Conservation (phyloP, 768 basidiomycete species). For the Naematelia encephala region DNA sequence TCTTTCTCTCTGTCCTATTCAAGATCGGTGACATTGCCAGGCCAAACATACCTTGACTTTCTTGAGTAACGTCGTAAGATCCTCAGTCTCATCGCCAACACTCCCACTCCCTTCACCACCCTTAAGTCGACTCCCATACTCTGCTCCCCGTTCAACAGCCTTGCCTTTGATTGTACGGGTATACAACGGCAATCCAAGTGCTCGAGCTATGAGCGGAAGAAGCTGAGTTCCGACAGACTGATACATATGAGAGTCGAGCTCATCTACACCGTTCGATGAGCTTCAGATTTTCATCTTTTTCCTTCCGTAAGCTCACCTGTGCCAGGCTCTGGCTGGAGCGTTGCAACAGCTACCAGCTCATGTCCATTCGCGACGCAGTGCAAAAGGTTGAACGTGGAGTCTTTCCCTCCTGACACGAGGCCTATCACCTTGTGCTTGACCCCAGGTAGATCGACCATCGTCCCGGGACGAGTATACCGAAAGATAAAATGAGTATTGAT, state of each 20-base stretch:
- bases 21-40: not conserved
- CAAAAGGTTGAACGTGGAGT: slow-evolving; percentile 90
- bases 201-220: slow-evolving; percentile 76
- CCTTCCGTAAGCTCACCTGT: slow-evolving; percentile 79
- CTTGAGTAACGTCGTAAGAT: slow-evolving; percentile 69
- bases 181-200: slow-evolving; percentile 81
- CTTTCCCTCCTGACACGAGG: slow-evolving; percentile 94
- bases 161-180: slow-evolving; percentile 73
- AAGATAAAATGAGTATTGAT: no score
- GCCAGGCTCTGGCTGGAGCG: slow-evolving; percentile 75
- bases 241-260: slow-evolving; percentile 96
- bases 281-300: not conserved
- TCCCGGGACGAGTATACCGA: not conserved
- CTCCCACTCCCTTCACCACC: slow-evolving; percentile 54
- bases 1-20: not conserved
- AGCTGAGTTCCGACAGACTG: slow-evolving; percentile 98
- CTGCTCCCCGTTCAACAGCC: slow-evolving; percentile 73
- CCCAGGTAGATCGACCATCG: slow-evolving; percentile 12
- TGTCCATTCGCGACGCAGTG: slow-evolving; percentile 86
- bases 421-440: slow-evolving; percentile 69
- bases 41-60: slow-evolving; percentile 65
- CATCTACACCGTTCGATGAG: slow-evolving; percentile 60
- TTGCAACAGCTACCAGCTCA: slow-evolving; percentile 79
- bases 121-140: slow-evolving; percentile 73
- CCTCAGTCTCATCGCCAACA: slow-evolving; percentile 91